Evolutionary conservation across 306 rosid genomes (phyloP), one percentile per base, ranked within the genome.

Genomic region (Prunus mume): DNA sequence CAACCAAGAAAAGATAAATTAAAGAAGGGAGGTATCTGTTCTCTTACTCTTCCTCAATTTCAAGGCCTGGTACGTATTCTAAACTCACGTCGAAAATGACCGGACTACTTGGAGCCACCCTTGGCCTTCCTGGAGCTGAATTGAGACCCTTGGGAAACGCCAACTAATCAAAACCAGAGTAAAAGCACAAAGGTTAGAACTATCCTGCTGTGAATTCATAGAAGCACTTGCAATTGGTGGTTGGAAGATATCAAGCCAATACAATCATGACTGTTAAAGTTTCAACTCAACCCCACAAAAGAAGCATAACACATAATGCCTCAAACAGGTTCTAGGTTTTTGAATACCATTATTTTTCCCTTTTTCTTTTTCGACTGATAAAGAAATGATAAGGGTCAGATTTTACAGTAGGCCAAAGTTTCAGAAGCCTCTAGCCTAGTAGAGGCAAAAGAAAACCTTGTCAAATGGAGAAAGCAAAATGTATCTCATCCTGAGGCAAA

Each of bases 111-210:
- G 98, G 90, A 84, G 97, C 88, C 83, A 94, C 98, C 85, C 98
- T 90, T 82, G 97, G 98, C 85, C 98, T 90, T 78, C 98, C 98
- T 65, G 98, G 98, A 73, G 98, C 97, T 74, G 98, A 92, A 60
- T 47, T 87, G 27, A 94, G 97, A 58, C 97, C 97, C 79, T 94
- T 92, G 41, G 98, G 98, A 82, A 94, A 94, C 60, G 98, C 97
- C 95, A 94, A 79, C 98, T 94, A 81, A 78, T 78, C 62, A 84
- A 74, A 65, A 63, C 38, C 71, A 72, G 41, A 76, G 43, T 43
- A 71, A 47, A 46, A 8, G 50, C 20, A 22, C 25, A 47, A 17
- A 54, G 32, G 46, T 71, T 57, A 76, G 63, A 80, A 25, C 38
- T 38, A 5, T 3, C 54, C 2, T 34, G 24, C 34, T 27, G 2